A percentile compares a stretch with the other conserved stretches of the same genome.
These are phyloP conservation scores for Ascochyta clinopodiicola DNA, from an alignment of 2,329 filamentous ascomycete genomes.

Conservation along the genomic window DNA sequence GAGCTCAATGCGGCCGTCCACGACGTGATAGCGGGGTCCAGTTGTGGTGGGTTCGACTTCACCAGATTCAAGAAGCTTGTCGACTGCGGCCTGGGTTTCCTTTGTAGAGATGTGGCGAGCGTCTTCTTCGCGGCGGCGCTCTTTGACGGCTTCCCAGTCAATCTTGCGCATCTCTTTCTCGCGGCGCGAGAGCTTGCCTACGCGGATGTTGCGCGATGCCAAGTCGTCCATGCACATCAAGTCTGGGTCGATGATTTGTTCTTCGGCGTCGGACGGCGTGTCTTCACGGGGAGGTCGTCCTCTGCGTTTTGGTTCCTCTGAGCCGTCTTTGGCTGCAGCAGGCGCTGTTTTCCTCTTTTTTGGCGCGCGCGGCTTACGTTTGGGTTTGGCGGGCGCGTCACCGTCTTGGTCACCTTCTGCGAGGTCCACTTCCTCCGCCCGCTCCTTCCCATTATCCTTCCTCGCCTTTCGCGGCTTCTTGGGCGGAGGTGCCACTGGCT, in stretches of 20 bases:
- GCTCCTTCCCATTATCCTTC: slow-evolving; percentile 30
- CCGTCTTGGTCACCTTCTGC: slow-evolving; percentile 16
- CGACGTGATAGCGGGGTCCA: slow-evolving; percentile 60
- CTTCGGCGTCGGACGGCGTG: slow-evolving; percentile 48
- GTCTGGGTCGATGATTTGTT: slow-evolving; percentile 65
- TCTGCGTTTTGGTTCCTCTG: slow-evolving; percentile 28
- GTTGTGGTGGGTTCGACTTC: slow-evolving; percentile 19
- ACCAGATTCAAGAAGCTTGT: slow-evolving; percentile 26
- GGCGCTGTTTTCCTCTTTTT: slow-evolving; percentile 25
- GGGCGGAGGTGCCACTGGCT: slow-evolving; percentile 14
- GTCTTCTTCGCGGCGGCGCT: slow-evolving; percentile 49
- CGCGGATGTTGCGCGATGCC: slow-evolving; percentile 66
- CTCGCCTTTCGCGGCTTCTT: slow-evolving; percentile 42
- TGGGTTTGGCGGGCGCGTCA: slow-evolving; percentile 16
- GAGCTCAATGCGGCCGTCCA: slow-evolving; percentile 75
- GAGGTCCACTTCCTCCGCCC: slow-evolving; percentile 10
- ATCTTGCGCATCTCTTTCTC: slow-evolving; percentile 76
- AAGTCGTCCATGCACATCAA: slow-evolving; percentile 76
- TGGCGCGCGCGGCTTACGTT: slow-evolving; percentile 28
- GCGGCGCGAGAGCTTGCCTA: slow-evolving; percentile 76
- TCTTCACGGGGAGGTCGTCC: slow-evolving; percentile 37
- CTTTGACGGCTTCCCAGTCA: slow-evolving; percentile 60
- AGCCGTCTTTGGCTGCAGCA: slow-evolving; percentile 20
- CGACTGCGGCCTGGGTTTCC: slow-evolving; percentile 31
- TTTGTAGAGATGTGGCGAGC: slow-evolving; percentile 26